Evolutionary conservation across 2,329 filamentous ascomycete genomes (phyloP), one percentile per base, ranked within the genome.

Genomic region (Cordyceps javanica): DNA sequence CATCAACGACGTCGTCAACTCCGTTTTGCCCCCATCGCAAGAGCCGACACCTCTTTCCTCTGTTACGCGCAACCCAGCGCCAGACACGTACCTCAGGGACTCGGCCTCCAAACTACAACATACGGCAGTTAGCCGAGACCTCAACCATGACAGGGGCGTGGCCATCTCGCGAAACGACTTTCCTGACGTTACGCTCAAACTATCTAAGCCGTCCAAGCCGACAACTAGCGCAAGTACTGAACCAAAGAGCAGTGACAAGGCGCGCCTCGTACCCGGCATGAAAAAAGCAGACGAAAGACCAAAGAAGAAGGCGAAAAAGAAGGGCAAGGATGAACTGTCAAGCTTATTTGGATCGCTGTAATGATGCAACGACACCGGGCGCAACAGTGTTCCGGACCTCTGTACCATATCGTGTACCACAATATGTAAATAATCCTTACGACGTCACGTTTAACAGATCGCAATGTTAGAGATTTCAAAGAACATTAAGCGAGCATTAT

Each of bases 311-410:
- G 85, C 81, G 70, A 84, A 81, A 64, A 80, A 78, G 58, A 80
- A 78, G 57, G 81, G 75, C 62, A 80, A 75, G 38, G 83, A 91
- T 67, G 87, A 82, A 42, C 88, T 93, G 57, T 89, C 91, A 61
- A 85, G 86, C 66, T 71, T 93, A 25, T 94, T 94, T 66, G 79
- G 78, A 54, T 80, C 80, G 10, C 70, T 90, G 10, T 67, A n/a
- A 41, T 30, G 26, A 26, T 45, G 28, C 39, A 13, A 34, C 13
- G 8, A 53, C 4, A 13, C 19, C n/a, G n/a, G 25, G 30, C 3
- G 5, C 45, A 34, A 25, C 49, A 16, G 5, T 21, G 7, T 9
- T 16, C 6, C 26, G n/a, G n/a, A n/a, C 28, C n/a, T 45, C 4
- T 13, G 21, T 42, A 30, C n/a, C 4, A 2, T 11, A 21, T 11